Conservation (phyloP, 148 eudicot species). For the Nepenthes mirabilis region DNA sequence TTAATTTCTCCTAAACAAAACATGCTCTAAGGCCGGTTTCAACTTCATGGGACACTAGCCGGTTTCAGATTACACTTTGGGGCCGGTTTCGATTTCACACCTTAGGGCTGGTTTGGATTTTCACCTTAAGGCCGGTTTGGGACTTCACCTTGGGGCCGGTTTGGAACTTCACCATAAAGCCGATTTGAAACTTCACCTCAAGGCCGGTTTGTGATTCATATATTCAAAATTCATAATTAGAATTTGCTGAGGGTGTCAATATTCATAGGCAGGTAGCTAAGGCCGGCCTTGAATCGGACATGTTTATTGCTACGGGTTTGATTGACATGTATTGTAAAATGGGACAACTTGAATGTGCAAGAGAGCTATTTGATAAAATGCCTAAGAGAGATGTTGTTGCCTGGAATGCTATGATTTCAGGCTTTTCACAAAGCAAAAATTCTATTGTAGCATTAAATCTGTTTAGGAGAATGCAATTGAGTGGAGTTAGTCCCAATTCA, state of each 20-base stretch:
- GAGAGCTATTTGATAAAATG: slow-evolving; percentile 54
- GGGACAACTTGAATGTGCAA: slow-evolving; percentile 34
- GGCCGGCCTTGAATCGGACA: slow-evolving; percentile 30
- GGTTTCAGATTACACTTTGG: too few relatives aligned
- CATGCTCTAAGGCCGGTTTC: too few relatives aligned
- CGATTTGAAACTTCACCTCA: too few relatives aligned
- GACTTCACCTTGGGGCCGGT: too few relatives aligned
- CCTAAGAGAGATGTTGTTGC: slow-evolving; percentile 45
- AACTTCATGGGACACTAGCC: too few relatives aligned
- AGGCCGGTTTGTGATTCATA: too few relatives aligned
- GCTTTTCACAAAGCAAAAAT: slow-evolving; percentile 34
- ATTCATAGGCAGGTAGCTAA: slow-evolving; percentile 32
- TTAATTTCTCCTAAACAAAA: too few relatives aligned
- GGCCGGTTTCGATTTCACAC: too few relatives aligned
- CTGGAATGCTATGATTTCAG: slow-evolving; percentile 65
- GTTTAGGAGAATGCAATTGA: slow-evolving; percentile 32
- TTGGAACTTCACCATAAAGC: too few relatives aligned
- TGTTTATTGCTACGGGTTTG: slow-evolving; percentile 51
- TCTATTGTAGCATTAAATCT: slow-evolving; percentile 17
- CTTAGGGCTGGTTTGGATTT: too few relatives aligned
- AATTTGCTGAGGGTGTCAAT: slow-evolving; percentile 32
- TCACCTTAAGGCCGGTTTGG: too few relatives aligned
- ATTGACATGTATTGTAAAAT: slow-evolving; percentile 58
- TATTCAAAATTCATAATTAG: too few relatives aligned
- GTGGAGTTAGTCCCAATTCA: slow-evolving; percentile 34